These are phyloP conservation scores for Botrytis byssoidea DNA, from an alignment of 2,329 filamentous ascomycete species.

Conservation along the genomic window DNA sequence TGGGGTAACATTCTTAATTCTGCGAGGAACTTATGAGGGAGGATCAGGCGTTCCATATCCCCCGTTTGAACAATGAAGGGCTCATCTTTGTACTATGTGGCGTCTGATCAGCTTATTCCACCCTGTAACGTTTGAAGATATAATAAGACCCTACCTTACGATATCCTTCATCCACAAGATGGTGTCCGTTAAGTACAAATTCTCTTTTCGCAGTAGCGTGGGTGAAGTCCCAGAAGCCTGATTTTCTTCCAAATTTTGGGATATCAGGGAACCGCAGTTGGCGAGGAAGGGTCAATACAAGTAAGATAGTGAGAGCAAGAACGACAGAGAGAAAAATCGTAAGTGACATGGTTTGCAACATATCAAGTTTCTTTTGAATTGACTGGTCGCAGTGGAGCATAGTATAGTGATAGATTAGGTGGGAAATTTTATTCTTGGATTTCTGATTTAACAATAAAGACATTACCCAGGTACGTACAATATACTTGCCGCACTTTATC, in stretches of 20 bases:
- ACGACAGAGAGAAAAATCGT: not conserved
- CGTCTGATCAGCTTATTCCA: not conserved
- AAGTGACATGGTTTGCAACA: not conserved
- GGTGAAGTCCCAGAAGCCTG: not conserved
- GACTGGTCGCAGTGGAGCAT: not conserved
- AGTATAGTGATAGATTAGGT: too few species aligned
- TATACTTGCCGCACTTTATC: not conserved
- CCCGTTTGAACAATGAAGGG: constrained; percentile 3
- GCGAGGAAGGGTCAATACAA: not conserved
- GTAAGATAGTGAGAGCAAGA: not conserved
- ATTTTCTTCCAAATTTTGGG: not conserved
- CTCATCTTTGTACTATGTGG: not conserved
- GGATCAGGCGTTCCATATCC: not conserved
- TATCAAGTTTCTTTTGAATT: not conserved
- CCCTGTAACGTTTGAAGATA: not conserved
- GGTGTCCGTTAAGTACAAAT: constrained; percentile 1
- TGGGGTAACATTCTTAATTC: constrained; percentile 10
- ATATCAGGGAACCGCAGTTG: not conserved
- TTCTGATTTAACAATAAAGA: not conserved
- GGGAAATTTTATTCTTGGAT: not conserved
- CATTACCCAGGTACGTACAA: not conserved
- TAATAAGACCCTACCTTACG: not conserved
- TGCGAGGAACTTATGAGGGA: not conserved
- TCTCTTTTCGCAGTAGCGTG: not conserved
- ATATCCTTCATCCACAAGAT: constrained; percentile 3